Evolutionary conservation across 768 basidiomycete species (phyloP).

Genomic region (Suillus spraguei): DNA sequence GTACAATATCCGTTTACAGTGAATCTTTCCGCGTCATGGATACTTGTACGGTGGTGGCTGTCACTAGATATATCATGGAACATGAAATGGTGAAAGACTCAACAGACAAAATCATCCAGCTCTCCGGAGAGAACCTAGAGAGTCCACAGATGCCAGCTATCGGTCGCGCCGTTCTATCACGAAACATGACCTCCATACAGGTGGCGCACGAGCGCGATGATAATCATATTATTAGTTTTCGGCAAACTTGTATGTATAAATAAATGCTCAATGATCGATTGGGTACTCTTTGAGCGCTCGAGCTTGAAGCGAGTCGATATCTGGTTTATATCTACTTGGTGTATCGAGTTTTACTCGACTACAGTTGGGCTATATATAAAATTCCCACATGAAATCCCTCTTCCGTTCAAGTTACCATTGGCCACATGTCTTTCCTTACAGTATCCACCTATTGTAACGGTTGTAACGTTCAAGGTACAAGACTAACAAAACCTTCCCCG

Average conservation of each 20-base stretch:
- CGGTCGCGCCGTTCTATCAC: not conserved
- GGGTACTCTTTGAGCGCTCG: not conserved
- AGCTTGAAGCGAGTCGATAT: too few relatives aligned
- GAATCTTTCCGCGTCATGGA: not conserved
- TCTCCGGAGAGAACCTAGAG: too few relatives aligned
- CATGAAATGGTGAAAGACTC: not conserved
- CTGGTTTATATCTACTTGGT: too few relatives aligned
- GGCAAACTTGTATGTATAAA: not conserved
- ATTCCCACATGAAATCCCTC: too few relatives aligned
- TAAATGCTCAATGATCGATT: not conserved
- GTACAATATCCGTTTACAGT: not conserved
- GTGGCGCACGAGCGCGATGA: not conserved
- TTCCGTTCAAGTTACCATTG: too few relatives aligned
- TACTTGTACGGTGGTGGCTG: not conserved
- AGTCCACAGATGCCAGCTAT: constrained; percentile 1
- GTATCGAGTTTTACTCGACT: too few relatives aligned
- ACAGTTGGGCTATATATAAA: too few relatives aligned
- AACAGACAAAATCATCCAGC: not conserved
- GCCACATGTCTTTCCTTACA: too few relatives aligned
- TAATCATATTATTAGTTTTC: not conserved
- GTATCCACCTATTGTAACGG: too few relatives aligned
- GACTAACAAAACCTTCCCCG: too few relatives aligned
- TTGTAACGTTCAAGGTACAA: too few relatives aligned
- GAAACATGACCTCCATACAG: not conserved
- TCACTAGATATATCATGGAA: not conserved